Base-by-base conservation (phyloP, 192 early-diverging fungal genomes). In the Cladochytrium replicatum region DNA sequence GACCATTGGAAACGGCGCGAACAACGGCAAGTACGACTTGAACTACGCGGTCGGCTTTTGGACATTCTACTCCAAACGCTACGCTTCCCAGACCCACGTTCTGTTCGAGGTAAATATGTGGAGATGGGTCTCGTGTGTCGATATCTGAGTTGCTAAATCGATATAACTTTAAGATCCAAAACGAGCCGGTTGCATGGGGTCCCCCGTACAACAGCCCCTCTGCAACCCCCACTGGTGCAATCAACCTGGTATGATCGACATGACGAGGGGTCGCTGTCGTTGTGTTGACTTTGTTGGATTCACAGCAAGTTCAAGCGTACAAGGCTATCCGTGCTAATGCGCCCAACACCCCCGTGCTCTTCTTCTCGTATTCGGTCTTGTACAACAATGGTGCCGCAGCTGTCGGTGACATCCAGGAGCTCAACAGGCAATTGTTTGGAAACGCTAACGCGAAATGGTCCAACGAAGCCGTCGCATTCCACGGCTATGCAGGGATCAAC, bases 11-110 rank as follows among this genome's bases (percentile, higher is more conserved):
- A 44, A 44, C 43, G 43, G 43, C 32, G 43, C 43, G 11, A 44
- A 44, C 43, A 44, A 44, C 43, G 43, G 43, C 11, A 44, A 44
- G 32, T 37, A 44, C 43, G 28, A 44, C 32, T 13, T 37, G 11
- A 11, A 44, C 11, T 44, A 37, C 15, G 43, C 43, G 9, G 11
- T 11, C 28, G 32, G 19, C 32, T 44, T 44, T 17, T 44, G 43
- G 43, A 13, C n/a, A 11, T 44, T 44, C 32, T 44, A 44, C 32
- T 11, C 43, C 32, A n/a, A n/a, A 28, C 43, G 43, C 11, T 44
- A 44, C 43, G 43, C 43, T 44, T 11, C 43, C 28, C 9, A 44
- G 32, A 44, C 43, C 19, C 43, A 44, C 43, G 43, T 44, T 44
- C n/a, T 44, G 11, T 44, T 44, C 32, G 43, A 44, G 28, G 34